Evolutionary conservation across 2,329 filamentous ascomycete species (phyloP), one percentile per base, ranked within the genome.

Genomic region (Ophiocordyceps camponoti-leonardi): DNA sequence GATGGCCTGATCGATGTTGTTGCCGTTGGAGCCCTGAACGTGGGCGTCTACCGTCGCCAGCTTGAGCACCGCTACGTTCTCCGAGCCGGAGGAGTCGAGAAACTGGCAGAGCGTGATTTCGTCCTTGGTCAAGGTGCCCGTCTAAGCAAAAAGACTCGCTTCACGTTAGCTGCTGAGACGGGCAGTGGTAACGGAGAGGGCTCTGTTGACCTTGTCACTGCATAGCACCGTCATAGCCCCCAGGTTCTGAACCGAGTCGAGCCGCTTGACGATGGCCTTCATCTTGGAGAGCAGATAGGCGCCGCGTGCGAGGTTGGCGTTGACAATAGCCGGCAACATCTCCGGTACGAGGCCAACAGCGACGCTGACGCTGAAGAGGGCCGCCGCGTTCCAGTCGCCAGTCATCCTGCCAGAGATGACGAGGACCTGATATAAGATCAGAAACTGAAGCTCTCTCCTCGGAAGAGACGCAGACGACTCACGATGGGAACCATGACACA

Each of bases 251-350:
- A 58, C 54, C 11, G 54, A 55, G 47, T 58, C 53, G 30, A 57
- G 57, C 47, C 65, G 52, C 48, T 56, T 55, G 43, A 60, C 58
- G 44, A 67, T 55, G 33, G 59, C 56, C 52, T 61, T 59, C 53
- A 62, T 61, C 48, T 54, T 56, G 41, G 56, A 57, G 1, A 58
- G 37, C 1, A 55, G 44, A 14, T 52, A 52, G 19, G 55, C 55
- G 10, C 55, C 54, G 13, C 54, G 54, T 10, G 56, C 56, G 12
- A 58, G 50, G 20, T 58, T 57, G 18, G 52, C 52, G 28, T 57
- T 57, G 44, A 57, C 54, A 35, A 57, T 57, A 4, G 56, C 55
- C 3, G 56, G 56, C 10, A 57, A 51, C 56, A 58, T 58, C 41
- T 58, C 56, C 2, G 56, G 56, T 6, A 57, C 53, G 8, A 58